phyloP scores from a whole-genome alignment of 2,329 filamentous ascomycete genomes.

The Trichoderma sp. region DNA sequence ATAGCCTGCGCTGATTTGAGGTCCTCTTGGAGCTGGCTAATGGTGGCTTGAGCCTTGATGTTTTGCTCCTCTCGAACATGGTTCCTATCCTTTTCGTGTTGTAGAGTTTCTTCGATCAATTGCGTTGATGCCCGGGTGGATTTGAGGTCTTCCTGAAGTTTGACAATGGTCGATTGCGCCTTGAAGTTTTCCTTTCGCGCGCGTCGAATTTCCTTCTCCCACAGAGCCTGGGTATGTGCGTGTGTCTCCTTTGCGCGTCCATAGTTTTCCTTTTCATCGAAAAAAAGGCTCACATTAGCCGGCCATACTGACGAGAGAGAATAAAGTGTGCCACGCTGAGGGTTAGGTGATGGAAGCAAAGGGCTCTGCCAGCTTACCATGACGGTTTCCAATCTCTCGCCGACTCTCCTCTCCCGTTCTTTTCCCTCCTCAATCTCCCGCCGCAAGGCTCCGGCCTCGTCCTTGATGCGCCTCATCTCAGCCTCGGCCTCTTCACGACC shows the following conservation, averaged over 20 bases:
- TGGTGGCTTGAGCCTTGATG: conserved; percentile 68
- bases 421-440: conserved; percentile 65
- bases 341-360: background rate
- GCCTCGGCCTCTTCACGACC: conserved; percentile 71
- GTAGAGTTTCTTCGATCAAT: conserved; percentile 59
- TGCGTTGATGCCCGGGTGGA: conserved; percentile 56
- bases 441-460: conserved; percentile 58
- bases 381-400: conserved; percentile 66
- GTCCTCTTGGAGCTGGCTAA: conserved; percentile 72
- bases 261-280: conserved; percentile 63
- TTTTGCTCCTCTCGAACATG: conserved; percentile 67
- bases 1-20: conserved; percentile 61
- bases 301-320: background rate
- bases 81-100: conserved; percentile 64
- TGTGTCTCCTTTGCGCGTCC: conserved; percentile 70
- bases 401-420: conserved; percentile 65
- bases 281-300: background rate
- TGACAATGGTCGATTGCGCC: conserved; percentile 67
- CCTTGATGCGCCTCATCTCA: conserved; percentile 64
- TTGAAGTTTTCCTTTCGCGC: conserved; percentile 74
- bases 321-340: background rate
- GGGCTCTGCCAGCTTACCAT: conserved; percentile 56
- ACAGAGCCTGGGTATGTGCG: conserved; percentile 64
- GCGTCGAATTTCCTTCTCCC: conserved; percentile 73
- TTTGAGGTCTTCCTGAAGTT: conserved; percentile 74